A percentile compares a stretch with the other conserved stretches of the same genome.
These are phyloP conservation scores for Hygrophorus pudorinus DNA, from an alignment of 768 basidiomycete species.

Conservation along the genomic window DNA sequence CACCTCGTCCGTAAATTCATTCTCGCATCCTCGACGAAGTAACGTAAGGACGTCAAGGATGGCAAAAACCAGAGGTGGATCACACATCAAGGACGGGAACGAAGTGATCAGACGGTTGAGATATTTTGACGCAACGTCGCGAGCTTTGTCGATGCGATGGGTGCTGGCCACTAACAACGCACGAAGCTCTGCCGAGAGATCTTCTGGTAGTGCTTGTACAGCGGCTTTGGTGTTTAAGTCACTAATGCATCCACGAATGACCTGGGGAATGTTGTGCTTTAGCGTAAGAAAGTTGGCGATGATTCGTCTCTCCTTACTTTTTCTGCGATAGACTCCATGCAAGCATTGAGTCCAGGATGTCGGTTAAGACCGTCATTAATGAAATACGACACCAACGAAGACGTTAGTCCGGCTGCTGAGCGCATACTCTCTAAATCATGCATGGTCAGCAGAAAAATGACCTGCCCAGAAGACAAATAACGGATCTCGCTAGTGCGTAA, in stretches of 20 bases:
- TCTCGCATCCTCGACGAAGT: slow-evolving; percentile 78
- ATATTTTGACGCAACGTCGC: slow-evolving; percentile 76
- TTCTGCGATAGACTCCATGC: slow-evolving; percentile 82
- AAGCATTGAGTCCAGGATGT: slow-evolving; percentile 51
- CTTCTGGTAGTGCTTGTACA: slow-evolving; percentile 64
- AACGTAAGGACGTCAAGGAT: slow-evolving; percentile 89
- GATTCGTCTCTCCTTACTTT: slow-evolving; percentile 38
- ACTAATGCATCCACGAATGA: slow-evolving; percentile 65
- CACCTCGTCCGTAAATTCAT: slow-evolving; percentile 88
- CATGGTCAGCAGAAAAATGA: slow-evolving; percentile 77
- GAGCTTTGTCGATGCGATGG: slow-evolving; percentile 71
- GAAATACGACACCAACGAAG: slow-evolving; percentile 81
- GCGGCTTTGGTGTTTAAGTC: slow-evolving; percentile 68
- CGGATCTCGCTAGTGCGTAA: slow-evolving; percentile 60
- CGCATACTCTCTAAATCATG: slow-evolving; percentile 86
- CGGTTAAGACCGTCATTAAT: slow-evolving; percentile 77
- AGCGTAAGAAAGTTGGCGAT: neutral
- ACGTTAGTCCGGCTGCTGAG: slow-evolving; percentile 67
- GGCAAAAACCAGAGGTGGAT: slow-evolving; percentile 75
- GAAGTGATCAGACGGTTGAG: slow-evolving; percentile 78
- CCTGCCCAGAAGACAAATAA: slow-evolving; percentile 68
- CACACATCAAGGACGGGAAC: slow-evolving; percentile 93
- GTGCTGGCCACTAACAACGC: slow-evolving; percentile 70
- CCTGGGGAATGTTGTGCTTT: slow-evolving; percentile 30
- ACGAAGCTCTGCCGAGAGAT: slow-evolving; percentile 64